A percentile compares a stretch with the other conserved stretches of the same genome.
These are phyloP conservation scores for Apiospora hydei DNA, from an alignment of 2,329 filamentous ascomycete genomes.

Conservation along the genomic window DNA sequence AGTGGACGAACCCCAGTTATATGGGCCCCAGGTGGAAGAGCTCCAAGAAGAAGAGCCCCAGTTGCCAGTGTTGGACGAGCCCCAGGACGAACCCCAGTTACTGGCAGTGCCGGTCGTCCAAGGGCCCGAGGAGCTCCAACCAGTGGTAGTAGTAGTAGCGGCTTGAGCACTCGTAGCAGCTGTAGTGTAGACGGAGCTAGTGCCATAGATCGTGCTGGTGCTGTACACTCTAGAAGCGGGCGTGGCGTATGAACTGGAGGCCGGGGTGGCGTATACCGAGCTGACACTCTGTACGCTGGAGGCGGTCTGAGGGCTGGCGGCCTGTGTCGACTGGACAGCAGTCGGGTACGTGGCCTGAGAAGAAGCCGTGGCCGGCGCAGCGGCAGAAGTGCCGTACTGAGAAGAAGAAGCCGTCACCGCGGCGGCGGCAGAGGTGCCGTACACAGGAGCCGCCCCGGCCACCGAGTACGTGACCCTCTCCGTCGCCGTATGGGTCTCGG, in stretches of 20 bases:
- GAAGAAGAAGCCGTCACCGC: not conserved
- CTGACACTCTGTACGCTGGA: not conserved
- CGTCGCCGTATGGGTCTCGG: conserved; percentile 9
- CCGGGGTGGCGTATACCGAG: not conserved
- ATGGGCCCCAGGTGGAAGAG: not conserved
- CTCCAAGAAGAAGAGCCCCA: not conserved
- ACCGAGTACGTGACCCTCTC: not conserved
- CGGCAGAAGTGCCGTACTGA: not conserved
- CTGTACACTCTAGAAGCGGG: not conserved
- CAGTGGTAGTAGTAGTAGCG: not conserved
- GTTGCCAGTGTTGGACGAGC: not conserved
- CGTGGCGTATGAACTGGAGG: not conserved
- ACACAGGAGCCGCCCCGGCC: not conserved
- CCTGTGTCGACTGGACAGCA: not conserved
- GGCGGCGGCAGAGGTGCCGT: not conserved
- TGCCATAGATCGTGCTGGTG: not conserved
- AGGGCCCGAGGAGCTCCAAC: not conserved
- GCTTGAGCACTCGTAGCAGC: not conserved
- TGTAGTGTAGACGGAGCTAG: not conserved
- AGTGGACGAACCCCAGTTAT: not conserved
- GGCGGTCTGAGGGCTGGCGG: not conserved
- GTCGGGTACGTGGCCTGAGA: not conserved
- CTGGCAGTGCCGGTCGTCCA: not conserved
- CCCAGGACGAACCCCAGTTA: not conserved
- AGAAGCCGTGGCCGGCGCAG: not conserved